Percentiles rank a stretch among this genome's conserved stretches.
These are phyloP conservation scores for Physcia stellaris DNA, from an alignment of 495 filamentous ascomycete species.

Conservation along the genomic window DNA sequence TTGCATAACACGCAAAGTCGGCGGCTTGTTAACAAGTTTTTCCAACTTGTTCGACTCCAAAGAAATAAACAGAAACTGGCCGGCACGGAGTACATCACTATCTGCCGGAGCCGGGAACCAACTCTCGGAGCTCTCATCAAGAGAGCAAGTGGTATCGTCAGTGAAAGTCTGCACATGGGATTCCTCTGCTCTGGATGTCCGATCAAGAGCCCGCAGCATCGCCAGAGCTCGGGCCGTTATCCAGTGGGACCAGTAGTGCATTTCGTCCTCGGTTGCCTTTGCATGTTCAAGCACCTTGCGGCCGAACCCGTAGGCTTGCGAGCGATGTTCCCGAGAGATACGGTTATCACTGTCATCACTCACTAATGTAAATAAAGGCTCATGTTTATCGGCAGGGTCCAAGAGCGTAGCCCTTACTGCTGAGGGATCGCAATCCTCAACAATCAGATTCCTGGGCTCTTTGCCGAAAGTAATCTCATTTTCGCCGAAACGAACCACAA, in stretches of 20 bases:
- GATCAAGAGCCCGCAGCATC: not conserved
- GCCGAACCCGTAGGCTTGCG: conserved; percentile 9
- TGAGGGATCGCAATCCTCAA: not conserved
- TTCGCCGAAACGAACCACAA: not conserved
- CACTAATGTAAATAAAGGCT: conserved; percentile 10
- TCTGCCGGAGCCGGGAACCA: no score
- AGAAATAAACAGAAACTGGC: not conserved
- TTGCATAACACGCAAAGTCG: not conserved
- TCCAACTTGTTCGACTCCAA: not conserved
- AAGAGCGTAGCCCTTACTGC: conserved; percentile 5
- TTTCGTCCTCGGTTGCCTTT: not conserved
- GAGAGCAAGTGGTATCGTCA: not conserved
- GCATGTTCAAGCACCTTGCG: not conserved
- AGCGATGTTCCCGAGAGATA: conserved; percentile 3
- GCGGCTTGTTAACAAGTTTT: not conserved
- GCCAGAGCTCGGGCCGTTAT: conserved; percentile 2
- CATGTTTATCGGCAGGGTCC: conserved; percentile 5
- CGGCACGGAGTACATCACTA: not conserved
- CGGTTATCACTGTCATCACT: not conserved
- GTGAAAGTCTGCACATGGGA: not conserved
- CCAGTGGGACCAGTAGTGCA: not conserved
- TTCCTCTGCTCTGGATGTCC: no score
- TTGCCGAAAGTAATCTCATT: conserved; percentile 6
- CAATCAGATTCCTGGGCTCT: not conserved
- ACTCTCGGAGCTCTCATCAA: not conserved